phyloP scores from a whole-genome alignment of 163 green algal species.

The Prototheca stagnorum region DNA sequence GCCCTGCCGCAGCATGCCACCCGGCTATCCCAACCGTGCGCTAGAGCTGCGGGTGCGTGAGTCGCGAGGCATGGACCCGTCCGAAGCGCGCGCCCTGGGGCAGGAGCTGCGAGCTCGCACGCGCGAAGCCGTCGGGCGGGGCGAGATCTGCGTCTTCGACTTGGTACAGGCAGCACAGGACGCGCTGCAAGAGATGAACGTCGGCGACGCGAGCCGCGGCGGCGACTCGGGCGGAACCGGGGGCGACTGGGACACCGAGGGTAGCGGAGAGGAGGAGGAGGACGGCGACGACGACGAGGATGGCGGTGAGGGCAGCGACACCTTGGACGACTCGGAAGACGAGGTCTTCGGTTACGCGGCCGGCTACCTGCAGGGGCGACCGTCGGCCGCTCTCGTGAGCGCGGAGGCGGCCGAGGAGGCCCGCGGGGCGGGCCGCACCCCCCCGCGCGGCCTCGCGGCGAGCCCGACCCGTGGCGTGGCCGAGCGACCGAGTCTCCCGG shows the following conservation, averaged over 20 bases:
- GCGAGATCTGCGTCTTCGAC: conserved; percentile 49
- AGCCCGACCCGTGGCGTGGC: too few relatives aligned
- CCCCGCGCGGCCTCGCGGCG: background rate
- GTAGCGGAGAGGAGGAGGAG: conserved; percentile 6
- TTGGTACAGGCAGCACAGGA: conserved; percentile 41
- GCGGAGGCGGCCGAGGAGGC: too few relatives aligned
- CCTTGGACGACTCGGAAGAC: background rate
- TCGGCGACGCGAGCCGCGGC: too few relatives aligned
- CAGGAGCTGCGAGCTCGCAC: conserved; percentile 21
- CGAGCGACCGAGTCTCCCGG: too few relatives aligned
- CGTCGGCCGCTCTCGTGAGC: background rate
- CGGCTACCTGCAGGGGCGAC: background rate
- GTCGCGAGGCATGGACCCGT: conserved; percentile 8
- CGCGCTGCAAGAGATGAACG: conserved; percentile 32
- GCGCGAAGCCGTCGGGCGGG: conserved; percentile 10
- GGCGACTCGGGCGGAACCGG: too few relatives aligned
- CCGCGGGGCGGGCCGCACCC: background rate
- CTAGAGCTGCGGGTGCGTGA: conserved; percentile 15
- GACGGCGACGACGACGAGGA: background rate
- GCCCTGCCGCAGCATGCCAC: conserved; percentile 19
- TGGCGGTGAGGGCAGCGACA: conserved; percentile 1
- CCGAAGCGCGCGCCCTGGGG: conserved; percentile 12
- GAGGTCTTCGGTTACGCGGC: background rate
- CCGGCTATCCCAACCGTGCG: conserved; percentile 23
- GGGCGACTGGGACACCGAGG: too few relatives aligned